Evolutionary conservation across 2,329 filamentous ascomycete genomes (phyloP), one percentile per base, ranked within the genome.

Genomic region (Atkinsonella texensis): DNA sequence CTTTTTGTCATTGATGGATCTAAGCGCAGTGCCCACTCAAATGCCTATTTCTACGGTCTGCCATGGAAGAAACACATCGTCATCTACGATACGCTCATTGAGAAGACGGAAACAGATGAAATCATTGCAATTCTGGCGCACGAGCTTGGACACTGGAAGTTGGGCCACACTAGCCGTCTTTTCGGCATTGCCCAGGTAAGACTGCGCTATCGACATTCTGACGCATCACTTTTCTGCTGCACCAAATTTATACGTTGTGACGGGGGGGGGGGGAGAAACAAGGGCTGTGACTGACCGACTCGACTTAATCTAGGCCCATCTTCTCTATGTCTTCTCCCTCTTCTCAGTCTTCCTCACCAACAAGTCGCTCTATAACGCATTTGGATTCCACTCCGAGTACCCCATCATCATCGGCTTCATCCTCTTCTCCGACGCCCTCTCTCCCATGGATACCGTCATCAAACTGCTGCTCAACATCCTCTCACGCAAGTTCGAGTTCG

Each of bases 61-160:
- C 93, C 93, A 42, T 98, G 91, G 90, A 96, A 96, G 80, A 97
- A 97, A 80, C 94, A 97, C 74, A 98, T 98, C 74, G 93, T 98
- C 63, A 94, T 98, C 65, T 98, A 95, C 67, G 93, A 98, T 66
- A 98, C 94, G 5, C 73, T 98, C 56, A 89, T 98, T 56, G 91
- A 96, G 70, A 95, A 97, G 80, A 93, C 86, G 67, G 82, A 90
- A 56, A 83, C 87, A 4, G 79, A 93, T 63, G 93, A 98, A 70
- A 90, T 98, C 41, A 88, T 95, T 53, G 91, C 93, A 58, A 90
- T 98, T 50, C 75, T 98, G 50, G 90, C 89, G 38, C 93, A 98
- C 67, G 93, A 98, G 70, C 80, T 98, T 46, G 93, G 93, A 49
- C 93, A 98, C 74, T 98, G 93, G 93, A 91, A 85, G 62, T 80